phyloP scores from a whole-genome alignment of 1,284 basidiomycete species.

The Rhodotorula sp. region DNA sequence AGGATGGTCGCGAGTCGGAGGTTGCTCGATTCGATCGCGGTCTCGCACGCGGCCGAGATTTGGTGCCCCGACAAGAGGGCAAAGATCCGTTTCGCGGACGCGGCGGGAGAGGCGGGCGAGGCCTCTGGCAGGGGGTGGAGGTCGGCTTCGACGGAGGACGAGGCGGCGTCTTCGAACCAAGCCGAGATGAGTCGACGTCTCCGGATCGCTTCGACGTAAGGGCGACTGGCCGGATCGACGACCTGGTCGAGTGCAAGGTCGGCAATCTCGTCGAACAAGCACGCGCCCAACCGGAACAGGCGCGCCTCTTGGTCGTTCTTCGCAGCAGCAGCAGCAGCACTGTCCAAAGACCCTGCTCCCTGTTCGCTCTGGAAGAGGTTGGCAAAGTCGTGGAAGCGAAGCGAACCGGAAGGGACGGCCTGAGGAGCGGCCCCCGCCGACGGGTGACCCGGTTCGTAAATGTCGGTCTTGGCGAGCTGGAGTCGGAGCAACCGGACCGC shows the following conservation, averaged over 20 bases:
- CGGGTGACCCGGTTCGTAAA: slow-evolving; percentile 49
- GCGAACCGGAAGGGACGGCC: slow-evolving; percentile 61
- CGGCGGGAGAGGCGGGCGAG: slow-evolving; percentile 48
- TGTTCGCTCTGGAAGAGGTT: slow-evolving; percentile 8
- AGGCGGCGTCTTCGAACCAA: slow-evolving; percentile 19
- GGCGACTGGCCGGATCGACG: background rate
- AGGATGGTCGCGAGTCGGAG: slow-evolving; percentile 88
- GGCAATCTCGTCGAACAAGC: slow-evolving; percentile 75
- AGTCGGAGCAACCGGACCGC: slow-evolving; percentile 71
- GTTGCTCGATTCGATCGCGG: slow-evolving; percentile 73
- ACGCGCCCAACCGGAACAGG: slow-evolving; percentile 83
- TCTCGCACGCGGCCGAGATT: slow-evolving; percentile 74
- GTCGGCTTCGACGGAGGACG: slow-evolving; percentile 36
- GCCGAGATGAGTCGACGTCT: slow-evolving; percentile 58
- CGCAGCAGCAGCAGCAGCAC: slow-evolving; percentile 61
- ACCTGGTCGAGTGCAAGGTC: slow-evolving; percentile 57
- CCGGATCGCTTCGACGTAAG: slow-evolving; percentile 61
- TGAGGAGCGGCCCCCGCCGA: slow-evolving; percentile 58
- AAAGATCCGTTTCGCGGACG: slow-evolving; percentile 63
- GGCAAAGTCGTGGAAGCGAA: slow-evolving; percentile 78
- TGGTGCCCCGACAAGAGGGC: slow-evolving; percentile 83
- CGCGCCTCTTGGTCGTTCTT: slow-evolving; percentile 59
- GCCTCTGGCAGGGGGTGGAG: background rate
- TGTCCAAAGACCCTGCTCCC: slow-evolving; percentile 41
- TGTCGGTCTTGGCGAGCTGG: slow-evolving; percentile 72